These are phyloP conservation scores for Sphagnum contortum DNA, from an alignment of 225 moss, liverwort and hornwort species.

Conservation along the genomic window DNA sequence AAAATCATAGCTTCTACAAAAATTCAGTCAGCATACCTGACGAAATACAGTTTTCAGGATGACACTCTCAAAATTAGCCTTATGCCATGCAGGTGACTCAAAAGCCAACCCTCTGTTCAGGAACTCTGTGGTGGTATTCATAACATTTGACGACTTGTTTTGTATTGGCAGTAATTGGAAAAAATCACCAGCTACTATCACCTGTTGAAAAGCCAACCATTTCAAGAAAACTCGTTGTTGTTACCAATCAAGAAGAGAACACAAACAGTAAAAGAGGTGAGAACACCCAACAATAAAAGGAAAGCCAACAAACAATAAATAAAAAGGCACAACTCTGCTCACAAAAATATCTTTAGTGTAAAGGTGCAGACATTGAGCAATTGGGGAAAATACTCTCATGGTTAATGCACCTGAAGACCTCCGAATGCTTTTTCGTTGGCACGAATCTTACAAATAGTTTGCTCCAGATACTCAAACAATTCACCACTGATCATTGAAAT, in stretches of 20 bases:
- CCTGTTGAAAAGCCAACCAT: slow-evolving; percentile 12
- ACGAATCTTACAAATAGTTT: slow-evolving; percentile 45
- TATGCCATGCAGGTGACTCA: slow-evolving; percentile 46
- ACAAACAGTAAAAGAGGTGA: no score
- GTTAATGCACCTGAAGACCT: slow-evolving; percentile 56
- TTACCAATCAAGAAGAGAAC: no score
- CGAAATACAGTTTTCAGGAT: slow-evolving; percentile 33
- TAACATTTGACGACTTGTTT: slow-evolving; percentile 5
- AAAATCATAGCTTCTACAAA: no score
- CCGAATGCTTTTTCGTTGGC: slow-evolving; percentile 35
- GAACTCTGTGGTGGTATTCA: slow-evolving; percentile 10
- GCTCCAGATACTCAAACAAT: slow-evolving; percentile 63
- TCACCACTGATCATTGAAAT: slow-evolving; percentile 84
- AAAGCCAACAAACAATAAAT: no score
- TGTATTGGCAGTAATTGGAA: slow-evolving; percentile 42
- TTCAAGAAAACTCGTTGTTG: neutral
- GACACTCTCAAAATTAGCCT: slow-evolving; percentile 25
- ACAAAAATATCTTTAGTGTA: no score
- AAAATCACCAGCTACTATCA: slow-evolving; percentile 48
- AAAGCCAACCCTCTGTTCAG: slow-evolving; percentile 36
- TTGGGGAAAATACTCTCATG: no score
- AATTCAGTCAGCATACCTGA: slow-evolving; percentile 17
- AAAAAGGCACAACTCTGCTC: no score
- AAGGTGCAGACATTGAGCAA: no score
- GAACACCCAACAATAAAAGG: no score